Base-by-base conservation (phyloP, 208 protist genomes). In the Leptomonas pyrrhocoris region DNA sequence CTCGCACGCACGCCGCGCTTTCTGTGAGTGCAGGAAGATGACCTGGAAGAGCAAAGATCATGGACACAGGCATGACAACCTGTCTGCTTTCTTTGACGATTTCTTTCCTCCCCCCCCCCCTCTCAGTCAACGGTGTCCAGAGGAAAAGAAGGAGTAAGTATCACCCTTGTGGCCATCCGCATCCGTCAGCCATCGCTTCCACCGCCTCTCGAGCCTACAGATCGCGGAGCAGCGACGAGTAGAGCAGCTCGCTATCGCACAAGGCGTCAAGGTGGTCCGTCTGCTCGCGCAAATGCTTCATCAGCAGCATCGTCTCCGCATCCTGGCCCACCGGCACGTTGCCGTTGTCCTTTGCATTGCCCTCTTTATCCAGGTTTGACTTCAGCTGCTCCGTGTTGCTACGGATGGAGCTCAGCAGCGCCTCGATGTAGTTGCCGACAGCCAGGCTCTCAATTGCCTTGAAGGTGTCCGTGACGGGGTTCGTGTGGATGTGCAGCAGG, bases 261-360 rank as follows among this genome's bases (percentile, higher is more conserved):
- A 92, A 42, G 18, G 81, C 79, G 67, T 92, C 86, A 38, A 92
- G 63, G 65, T 92, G 86, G 54, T 86, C 77, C 25, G 81, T 74
- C 63, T 89, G 86, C 58, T 89, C 83, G 15, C 79, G 64, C 21
- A 89, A 57, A 40, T 88, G 78, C 78, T 84, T 74, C 34, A 92
- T 77, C 43, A 66, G 66, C 56, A 89, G 67, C 58, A 89, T 66
- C 13, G 78, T 83, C 31, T 92, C 83, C 43, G 79, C 71, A 50
- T 79, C 61, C 76, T 86, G 82, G 23, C 72, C 82, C 2, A 86
- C 62, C 27, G 85, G 80, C 27, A 55, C 63, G 43, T 62, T 79
- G 43, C 56, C 66, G 31, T 86, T 77, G 31, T 89, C 86, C 38
- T 76, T 81, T 21, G 63, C 57, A 31, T 73, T 83, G 42, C 51